These are phyloP conservation scores for Penicillium samsonianum DNA, from an alignment of 495 filamentous ascomycete genomes.

Conservation along the genomic window DNA sequence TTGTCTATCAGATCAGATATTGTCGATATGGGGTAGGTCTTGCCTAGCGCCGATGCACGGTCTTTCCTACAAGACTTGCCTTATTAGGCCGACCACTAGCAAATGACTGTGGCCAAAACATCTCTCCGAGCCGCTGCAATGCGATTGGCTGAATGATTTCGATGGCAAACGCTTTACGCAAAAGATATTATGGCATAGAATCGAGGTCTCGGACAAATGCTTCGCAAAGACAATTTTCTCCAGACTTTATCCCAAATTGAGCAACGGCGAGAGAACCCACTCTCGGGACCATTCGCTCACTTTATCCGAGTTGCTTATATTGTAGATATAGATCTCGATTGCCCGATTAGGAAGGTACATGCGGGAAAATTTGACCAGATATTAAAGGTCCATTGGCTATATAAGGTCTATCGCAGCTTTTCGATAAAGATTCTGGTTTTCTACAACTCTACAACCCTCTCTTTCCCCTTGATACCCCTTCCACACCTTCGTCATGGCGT, in stretches of 20 bases:
- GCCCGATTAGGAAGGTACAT: constrained; percentile 31
- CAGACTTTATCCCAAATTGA: constrained; percentile 24
- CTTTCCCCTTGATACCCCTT: constrained; percentile 5
- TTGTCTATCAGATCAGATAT: constrained; percentile 6
- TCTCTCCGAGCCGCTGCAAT: neutral
- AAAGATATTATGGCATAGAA: constrained; percentile 21
- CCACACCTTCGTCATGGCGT: constrained; percentile 29
- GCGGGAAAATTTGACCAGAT: constrained; percentile 25
- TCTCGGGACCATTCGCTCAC: constrained; percentile 22
- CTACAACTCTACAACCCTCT: constrained; percentile 18
- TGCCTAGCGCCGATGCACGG: neutral
- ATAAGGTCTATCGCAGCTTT: constrained; percentile 16
- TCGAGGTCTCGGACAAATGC: neutral
- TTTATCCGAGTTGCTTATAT: constrained; percentile 1
- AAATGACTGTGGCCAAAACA: constrained; percentile 4
- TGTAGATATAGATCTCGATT: constrained; percentile 12
- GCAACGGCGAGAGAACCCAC: constrained; percentile 19
- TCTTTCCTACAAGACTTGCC: constrained; percentile 5
- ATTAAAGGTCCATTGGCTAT: constrained; percentile 18
- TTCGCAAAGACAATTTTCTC: constrained; percentile 18
- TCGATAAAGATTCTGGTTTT: constrained; percentile 2
- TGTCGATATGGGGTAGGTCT: constrained; percentile 9
- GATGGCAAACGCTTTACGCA: constrained; percentile 21
- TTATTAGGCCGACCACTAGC: constrained; percentile 1
- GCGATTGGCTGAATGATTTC: constrained; percentile 20